Evolutionary conservation across 148 eudicot genomes (phyloP).

Genomic region (Euryodendron excelsum): DNA sequence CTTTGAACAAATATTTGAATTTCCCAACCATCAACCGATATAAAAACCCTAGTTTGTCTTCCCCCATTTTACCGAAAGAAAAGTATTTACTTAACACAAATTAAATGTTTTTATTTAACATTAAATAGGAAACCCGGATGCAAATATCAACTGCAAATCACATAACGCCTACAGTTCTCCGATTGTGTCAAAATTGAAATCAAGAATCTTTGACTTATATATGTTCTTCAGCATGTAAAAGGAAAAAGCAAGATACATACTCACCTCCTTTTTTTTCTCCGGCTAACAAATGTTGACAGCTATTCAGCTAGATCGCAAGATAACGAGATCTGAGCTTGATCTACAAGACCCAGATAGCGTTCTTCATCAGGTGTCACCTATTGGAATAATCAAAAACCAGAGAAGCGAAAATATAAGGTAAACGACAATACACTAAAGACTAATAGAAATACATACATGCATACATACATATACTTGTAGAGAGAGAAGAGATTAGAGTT

Average conservation of each 20-base stretch:
- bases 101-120: background rate
- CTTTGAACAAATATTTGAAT: background rate
- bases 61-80: background rate
- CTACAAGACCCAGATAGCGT: slow-evolving; percentile 48
- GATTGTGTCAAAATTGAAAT: background rate
- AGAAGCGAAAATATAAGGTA: background rate
- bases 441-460: background rate
- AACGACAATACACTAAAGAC: background rate
- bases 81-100: background rate
- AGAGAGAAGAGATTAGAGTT: background rate
- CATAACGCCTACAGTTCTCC: background rate
- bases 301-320: slow-evolving; percentile 29
- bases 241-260: slow-evolving; percentile 10
- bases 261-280: slow-evolving; percentile 1
- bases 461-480: background rate
- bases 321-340: slow-evolving; percentile 62
- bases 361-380: slow-evolving; percentile 21
- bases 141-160: background rate
- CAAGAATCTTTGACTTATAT: background rate
- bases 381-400: background rate
- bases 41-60: background rate
- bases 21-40: background rate
- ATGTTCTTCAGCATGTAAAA: background rate
- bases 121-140: slow-evolving; percentile 21
- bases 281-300: slow-evolving; percentile 15